Base-by-base conservation (phyloP, 2,329 filamentous ascomycete species). In the Aotearoamyces nothofagi region DNA sequence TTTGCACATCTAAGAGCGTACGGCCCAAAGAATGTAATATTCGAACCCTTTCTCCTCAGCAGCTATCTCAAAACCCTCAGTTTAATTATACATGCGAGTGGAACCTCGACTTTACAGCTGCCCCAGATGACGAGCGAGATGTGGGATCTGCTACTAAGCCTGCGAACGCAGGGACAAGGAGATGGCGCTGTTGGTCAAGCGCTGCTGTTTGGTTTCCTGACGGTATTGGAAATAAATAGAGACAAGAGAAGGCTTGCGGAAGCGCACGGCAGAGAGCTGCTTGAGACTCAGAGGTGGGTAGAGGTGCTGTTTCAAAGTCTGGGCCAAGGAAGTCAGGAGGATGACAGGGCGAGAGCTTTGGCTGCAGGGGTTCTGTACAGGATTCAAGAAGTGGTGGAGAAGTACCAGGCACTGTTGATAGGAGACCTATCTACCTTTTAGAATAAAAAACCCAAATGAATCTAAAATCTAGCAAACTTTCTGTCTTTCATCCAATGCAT, bases 241-340 rank as follows among this genome's bases (percentile, higher is more conserved):
- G 71, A 83, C 35, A 69, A 78, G 55, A 60, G 73, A 40, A 61
- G 71, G 2, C 51, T 98, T 3, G 87, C 82, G 27, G 70, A 74
- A 34, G 69, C 76, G 33, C 70, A 83, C 42, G 75, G 79, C 1
- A 69, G 72, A 32, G 74, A 87, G 50, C 57, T 96, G 13, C 63
- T 92, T 29, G 87, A 96, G 61, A 79, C 82, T 34, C 70, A 81
- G 43, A 79, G 83, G 45, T 98, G 90, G 90, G 78, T 81, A 2
- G 66, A 72, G 24, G 61, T 62, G 31, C 66, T 94, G 2, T 92
- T 94, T 52, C 69, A 78, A 34, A 59, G 59, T 5, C 11, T 44
- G 15, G 32, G 36, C 3, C 40, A 34, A 9, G 57, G 61, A 12
- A 55, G 60, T 20, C 60, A 63, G 24, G 78, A 93, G 47, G 82